Base-by-base conservation (phyloP, 1,284 basidiomycete genomes). In the Microbotryum saponariae region DNA sequence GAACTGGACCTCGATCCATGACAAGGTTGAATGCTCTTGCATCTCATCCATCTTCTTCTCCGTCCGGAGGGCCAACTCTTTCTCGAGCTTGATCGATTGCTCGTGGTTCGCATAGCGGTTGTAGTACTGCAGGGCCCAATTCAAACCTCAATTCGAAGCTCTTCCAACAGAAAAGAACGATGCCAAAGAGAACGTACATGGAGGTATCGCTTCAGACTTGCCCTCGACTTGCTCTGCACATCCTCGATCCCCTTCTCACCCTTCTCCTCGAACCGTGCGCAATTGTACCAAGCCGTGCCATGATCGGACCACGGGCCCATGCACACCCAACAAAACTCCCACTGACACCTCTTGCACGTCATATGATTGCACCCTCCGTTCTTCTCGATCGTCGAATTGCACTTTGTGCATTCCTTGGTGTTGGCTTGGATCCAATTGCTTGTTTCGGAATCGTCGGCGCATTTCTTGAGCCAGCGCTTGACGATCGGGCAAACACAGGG, bases 41-140 rank as follows among this genome's bases (percentile, higher is more conserved):
- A 98, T 94, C 77, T 96, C 90, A 77, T 97, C 92, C 94, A 98
- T 98, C 85, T 97, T 97, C 83, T 93, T 93, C 82, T 98, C 93
- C 4, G 93, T 97, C 77, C 91, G 90, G 59, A 82, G 82, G 76
- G 96, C 93, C 55, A 97, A 80, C 71, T 97, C 91, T 21, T 89
- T 79, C 27, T 96, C 93, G 48, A 98, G 85, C 77, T 92, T 93
- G 54, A 93, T 91, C 16, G 91, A 96, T 76, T 97, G 93, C 75
- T 97, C 93, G 77, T 98, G 94, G 76, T 98, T 98, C 12, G 93
- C 91, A 85, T 89, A 98, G 37, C 92, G 88, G 75, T 94, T 96
- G 79, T 94, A 97, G 78, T 96, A 97, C 89, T 93, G 70, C 31
- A 6, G 10, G 18, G 12, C 4, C 37, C 27, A 27, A 42, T 42